These are phyloP conservation scores for Aspergillus fischeri DNA, from an alignment of 2,329 filamentous ascomycete genomes.

Conservation along the genomic window DNA sequence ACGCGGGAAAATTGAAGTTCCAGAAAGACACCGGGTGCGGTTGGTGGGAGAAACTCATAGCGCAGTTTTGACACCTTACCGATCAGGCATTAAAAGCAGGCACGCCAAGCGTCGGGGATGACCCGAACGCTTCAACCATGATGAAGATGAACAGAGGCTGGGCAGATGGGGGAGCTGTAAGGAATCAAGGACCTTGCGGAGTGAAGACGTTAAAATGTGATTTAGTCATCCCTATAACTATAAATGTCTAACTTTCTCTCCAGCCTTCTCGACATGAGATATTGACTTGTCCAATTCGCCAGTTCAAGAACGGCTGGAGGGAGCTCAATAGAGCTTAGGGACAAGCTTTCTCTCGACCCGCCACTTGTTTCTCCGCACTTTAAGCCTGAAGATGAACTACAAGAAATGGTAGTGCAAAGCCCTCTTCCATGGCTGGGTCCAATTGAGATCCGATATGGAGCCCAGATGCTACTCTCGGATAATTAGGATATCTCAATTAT, in stretches of 20 bases:
- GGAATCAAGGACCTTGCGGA: not conserved
- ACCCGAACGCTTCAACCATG: not conserved
- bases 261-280: not conserved
- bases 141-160: not conserved
- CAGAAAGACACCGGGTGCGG: conserved; percentile 13
- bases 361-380: not conserved
- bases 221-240: not conserved
- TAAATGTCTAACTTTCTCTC: not conserved
- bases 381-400: not conserved
- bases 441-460: not conserved
- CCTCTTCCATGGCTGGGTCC: not conserved
- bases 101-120: conserved; percentile 3
- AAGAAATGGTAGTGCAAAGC: no score
- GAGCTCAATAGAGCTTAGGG: not conserved
- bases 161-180: not conserved
- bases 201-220: no score
- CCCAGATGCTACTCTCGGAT: not conserved
- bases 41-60: conserved; percentile 1
- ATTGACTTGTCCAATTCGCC: no score
- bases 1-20: conserved; percentile 36
- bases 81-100: conserved; percentile 10
- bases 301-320: no score
- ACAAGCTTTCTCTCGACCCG: not conserved
- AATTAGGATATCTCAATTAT: not conserved
- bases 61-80: conserved; percentile 20